Evolutionary conservation across 1,284 basidiomycete genomes (phyloP), one percentile per base, ranked within the genome.

Genomic region (Pseudomicrostroma phylloplanum): DNA sequence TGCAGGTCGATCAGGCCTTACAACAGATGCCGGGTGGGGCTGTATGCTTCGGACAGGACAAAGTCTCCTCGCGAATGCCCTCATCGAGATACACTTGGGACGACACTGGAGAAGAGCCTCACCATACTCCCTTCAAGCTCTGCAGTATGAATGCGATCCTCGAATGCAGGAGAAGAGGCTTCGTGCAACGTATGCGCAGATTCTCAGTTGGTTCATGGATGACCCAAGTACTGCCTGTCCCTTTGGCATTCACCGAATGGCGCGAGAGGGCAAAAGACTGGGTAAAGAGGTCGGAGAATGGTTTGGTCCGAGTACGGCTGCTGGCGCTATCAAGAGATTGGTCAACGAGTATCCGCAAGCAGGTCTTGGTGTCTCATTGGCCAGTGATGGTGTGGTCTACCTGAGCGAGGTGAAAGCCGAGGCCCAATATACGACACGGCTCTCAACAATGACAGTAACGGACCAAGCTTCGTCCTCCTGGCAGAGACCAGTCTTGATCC

Each of bases 11-110:
- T 60, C 58, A n/a, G 89, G 88, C 0, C 88, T 91, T 85, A 91
- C 88, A n/a, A 90, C 86, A 68, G 94, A 98, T 82, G 84, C 91
- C 0, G 94, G 94, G 0, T 98, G 94, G 94, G 94, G 94, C 0
- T 98, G 94, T 80, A 97, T 98, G 94, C 80, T 97, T 30, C 82
- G 94, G 25, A 97, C 94, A 0, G 93, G 92, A 0, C 94, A 97
- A 81, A 90, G 89, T 71, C 78, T 98, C 65, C 83, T 98, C 17
- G 94, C 92, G 4, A 96, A 93, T 71, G 87, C 92, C 0, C 82
- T 97, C 23, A 80, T 93, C 15, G 86, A 89, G 76, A 81, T 90
- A 6, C 90, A 94, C 80, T 82, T 96, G 0, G 91, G 91, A 1
- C 61, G 73, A 19, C 58, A 64, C 1, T 76, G 75, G 75, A 62